Percentiles rank a stretch among this genome's conserved stretches.
Conservation (phyloP, 2,329 filamentous ascomycete genomes). For the Aphanocladium album region DNA sequence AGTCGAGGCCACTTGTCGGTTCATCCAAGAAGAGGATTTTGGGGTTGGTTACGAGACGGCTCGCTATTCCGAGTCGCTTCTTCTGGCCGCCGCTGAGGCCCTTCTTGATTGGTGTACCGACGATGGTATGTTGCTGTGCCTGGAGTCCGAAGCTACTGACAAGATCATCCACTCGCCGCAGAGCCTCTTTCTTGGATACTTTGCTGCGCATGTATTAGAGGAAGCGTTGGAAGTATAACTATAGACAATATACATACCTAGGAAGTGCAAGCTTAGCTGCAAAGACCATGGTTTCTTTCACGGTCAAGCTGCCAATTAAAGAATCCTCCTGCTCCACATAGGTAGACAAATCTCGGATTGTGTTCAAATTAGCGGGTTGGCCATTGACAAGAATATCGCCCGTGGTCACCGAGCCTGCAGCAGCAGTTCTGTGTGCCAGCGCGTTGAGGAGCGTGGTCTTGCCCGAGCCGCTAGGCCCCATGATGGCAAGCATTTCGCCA, state of each 20-base stretch:
- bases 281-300: conserved; percentile 74
- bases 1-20: conserved; percentile 79
- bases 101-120: conserved; percentile 78
- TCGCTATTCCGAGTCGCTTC: conserved; percentile 71
- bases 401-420: conserved; percentile 36
- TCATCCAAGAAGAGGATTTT: conserved; percentile 80
- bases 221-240: neutral
- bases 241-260: neutral
- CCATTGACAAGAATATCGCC: conserved; percentile 60
- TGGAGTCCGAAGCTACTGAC: conserved; percentile 69
- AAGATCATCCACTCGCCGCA: conserved; percentile 59
- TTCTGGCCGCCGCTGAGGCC: conserved; percentile 85
- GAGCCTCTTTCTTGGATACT: conserved; percentile 48
- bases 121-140: conserved; percentile 62
- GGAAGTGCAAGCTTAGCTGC: conserved; percentile 59
- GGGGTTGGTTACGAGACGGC: conserved; percentile 74
- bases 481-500: conserved; percentile 72
- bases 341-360: conserved; percentile 61
- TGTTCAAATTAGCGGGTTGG: conserved; percentile 40
- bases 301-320: conserved; percentile 73
- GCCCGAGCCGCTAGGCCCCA: conserved; percentile 70
- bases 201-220: conserved; percentile 21
- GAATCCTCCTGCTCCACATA: conserved; percentile 90
- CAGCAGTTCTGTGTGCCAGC: conserved; percentile 57
- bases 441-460: conserved; percentile 84